These are phyloP conservation scores for Ilyonectria sp. DNA, from an alignment of 2,329 filamentous ascomycete species.

Conservation along the genomic window DNA sequence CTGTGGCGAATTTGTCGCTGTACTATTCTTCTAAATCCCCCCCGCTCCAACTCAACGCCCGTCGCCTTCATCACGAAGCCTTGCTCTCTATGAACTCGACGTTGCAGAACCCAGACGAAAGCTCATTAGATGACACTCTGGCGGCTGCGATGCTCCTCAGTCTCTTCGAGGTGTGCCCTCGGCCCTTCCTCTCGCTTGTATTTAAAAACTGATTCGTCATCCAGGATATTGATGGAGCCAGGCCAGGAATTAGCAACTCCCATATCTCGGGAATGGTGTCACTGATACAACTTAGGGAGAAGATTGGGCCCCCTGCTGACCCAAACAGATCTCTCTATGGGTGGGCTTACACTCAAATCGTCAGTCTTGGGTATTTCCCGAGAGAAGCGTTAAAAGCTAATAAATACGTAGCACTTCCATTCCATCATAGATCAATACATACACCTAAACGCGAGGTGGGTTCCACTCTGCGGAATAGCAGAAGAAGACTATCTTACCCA, in stretches of 20 bases:
- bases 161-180: not conserved
- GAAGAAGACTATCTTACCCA: not conserved
- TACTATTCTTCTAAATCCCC: not conserved
- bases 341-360: not conserved
- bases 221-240: not conserved
- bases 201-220: not conserved
- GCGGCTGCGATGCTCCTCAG: not conserved
- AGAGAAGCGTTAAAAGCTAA: not conserved
- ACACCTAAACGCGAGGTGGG: not conserved
- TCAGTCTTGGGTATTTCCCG: not conserved
- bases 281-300: not conserved
- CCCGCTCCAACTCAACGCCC: not conserved
- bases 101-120: not conserved
- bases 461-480: not conserved
- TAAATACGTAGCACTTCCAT: not conserved
- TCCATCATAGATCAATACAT: not conserved
- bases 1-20: not conserved
- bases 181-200: not conserved
- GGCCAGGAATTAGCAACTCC: not conserved
- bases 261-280: not conserved
- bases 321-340: not conserved
- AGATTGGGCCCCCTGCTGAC: not conserved
- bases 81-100: not conserved
- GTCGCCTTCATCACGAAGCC: not conserved
- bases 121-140: not conserved